Evolutionary conservation across 2,329 filamentous ascomycete species (phyloP).

Genomic region (Alternaria incomplexa): DNA sequence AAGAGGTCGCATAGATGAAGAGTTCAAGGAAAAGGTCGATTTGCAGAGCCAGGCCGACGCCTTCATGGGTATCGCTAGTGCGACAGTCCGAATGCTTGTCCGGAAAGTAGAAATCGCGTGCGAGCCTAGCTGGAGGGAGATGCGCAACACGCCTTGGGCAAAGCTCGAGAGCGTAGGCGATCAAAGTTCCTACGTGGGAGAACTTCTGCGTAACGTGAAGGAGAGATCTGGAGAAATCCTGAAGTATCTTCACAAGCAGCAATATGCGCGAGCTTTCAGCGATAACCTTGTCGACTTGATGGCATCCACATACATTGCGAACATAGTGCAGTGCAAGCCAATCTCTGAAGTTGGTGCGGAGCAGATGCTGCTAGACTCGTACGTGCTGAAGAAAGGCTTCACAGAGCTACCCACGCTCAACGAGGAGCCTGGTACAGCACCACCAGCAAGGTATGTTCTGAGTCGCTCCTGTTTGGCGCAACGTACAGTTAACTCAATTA

Average conservation of each 20-base stretch:
- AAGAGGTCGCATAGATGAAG: conserved; percentile 83
- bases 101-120: conserved; percentile 81
- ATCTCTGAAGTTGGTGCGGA: conserved; percentile 94
- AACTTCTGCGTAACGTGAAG: conserved; percentile 77
- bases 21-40: conserved; percentile 76
- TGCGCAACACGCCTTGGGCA: conserved; percentile 95
- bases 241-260: conserved; percentile 80
- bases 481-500: conserved; percentile 34
- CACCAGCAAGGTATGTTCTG: conserved; percentile 53
- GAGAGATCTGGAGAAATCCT: conserved; percentile 76
- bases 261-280: conserved; percentile 92
- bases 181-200: conserved; percentile 88
- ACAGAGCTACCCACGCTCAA: conserved; percentile 71
- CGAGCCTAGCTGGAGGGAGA: conserved; percentile 91
- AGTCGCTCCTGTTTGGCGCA: neutral
- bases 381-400: conserved; percentile 82
- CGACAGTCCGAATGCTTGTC: conserved; percentile 82
- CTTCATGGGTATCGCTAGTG: conserved; percentile 92
- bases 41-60: conserved; percentile 91
- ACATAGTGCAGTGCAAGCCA: conserved; percentile 86
- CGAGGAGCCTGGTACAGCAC: conserved; percentile 63
- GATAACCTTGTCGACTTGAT: conserved; percentile 94
- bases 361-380: conserved; percentile 97
- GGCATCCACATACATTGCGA: conserved; percentile 77
- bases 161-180: conserved; percentile 92